Conservation (phyloP, 306 rosid genomes). For the Vigna mungo region DNA sequence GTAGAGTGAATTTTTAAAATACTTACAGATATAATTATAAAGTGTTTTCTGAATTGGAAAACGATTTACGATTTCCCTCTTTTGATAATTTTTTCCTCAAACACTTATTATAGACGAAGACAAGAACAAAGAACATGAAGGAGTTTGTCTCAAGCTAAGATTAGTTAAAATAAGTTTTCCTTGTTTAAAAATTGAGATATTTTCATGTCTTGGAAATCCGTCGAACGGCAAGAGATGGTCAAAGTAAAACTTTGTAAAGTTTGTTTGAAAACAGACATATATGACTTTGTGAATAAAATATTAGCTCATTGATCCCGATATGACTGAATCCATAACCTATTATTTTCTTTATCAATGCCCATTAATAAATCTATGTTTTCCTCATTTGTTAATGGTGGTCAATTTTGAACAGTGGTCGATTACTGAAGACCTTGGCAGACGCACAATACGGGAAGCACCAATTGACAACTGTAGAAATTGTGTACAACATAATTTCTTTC, state of each 20-base stretch:
- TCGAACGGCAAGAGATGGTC: constrained; percentile 25
- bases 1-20: neutral
- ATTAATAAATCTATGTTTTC: constrained; percentile 1
- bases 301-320: constrained; percentile 21
- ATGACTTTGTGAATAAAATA: constrained; percentile 21
- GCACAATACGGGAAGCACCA: constrained; percentile 83
- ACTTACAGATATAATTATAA: neutral
- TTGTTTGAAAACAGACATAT: constrained; percentile 32
- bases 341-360: constrained; percentile 24
- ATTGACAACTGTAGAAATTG: constrained; percentile 82
- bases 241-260: constrained; percentile 18
- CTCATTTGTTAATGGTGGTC: constrained; percentile 30
- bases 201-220: neutral
- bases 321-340: constrained; percentile 28
- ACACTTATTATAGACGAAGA: neutral
- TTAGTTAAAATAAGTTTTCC: no score
- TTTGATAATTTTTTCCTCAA: no score
- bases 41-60: neutral
- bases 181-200: constrained; percentile 11
- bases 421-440: constrained; percentile 80
- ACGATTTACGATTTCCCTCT: neutral
- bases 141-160: no score
- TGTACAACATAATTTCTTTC: constrained; percentile 83
- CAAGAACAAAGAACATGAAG: neutral
- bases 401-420: constrained; percentile 73